These are phyloP conservation scores for Rhodotorula sp. DNA, from an alignment of 1,284 basidiomycete species.

Conservation along the genomic window DNA sequence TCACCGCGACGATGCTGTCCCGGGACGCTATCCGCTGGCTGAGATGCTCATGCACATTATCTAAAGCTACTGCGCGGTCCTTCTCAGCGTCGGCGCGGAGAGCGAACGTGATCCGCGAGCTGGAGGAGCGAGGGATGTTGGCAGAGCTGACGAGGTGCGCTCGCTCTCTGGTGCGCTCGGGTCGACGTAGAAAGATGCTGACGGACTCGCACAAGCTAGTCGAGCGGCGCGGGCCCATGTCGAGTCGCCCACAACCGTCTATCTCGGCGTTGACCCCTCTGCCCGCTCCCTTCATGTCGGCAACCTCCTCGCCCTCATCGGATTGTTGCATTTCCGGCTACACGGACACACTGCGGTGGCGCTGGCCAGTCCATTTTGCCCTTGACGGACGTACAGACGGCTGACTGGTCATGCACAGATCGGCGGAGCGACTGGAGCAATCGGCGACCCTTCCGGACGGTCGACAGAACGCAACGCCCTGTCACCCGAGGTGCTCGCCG, in stretches of 20 bases:
- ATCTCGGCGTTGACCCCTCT: constrained; percentile 72
- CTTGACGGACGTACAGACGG: rapidly evolving
- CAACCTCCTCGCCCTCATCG: constrained; percentile 84
- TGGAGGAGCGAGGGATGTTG: constrained; percentile 52
- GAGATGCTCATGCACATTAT: neutral
- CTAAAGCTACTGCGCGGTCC: neutral
- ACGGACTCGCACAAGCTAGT: neutral
- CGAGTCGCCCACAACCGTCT: constrained; percentile 58
- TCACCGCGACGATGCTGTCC: constrained; percentile 4
- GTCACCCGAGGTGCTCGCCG: constrained; percentile 59
- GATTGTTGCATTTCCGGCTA: constrained; percentile 79
- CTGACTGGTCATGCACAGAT: constrained; percentile 59
- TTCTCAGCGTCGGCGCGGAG: constrained; percentile 9
- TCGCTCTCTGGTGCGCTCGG: neutral
- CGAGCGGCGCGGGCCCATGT: constrained; percentile 33
- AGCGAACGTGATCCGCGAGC: constrained; percentile 48
- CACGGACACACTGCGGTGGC: constrained; percentile 77
- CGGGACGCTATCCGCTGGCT: constrained; percentile 5
- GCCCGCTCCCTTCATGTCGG: constrained; percentile 83
- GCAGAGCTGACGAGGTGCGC: constrained; percentile 52
- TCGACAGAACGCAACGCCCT: constrained; percentile 75
- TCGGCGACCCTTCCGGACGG: constrained; percentile 94
- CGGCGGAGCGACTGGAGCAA: constrained; percentile 89
- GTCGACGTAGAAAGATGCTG: neutral
- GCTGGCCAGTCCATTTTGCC: constrained; percentile 57